These are phyloP conservation scores for Papiliotrema terrestris DNA, from an alignment of 1,284 basidiomycete species.

Conservation along the genomic window DNA sequence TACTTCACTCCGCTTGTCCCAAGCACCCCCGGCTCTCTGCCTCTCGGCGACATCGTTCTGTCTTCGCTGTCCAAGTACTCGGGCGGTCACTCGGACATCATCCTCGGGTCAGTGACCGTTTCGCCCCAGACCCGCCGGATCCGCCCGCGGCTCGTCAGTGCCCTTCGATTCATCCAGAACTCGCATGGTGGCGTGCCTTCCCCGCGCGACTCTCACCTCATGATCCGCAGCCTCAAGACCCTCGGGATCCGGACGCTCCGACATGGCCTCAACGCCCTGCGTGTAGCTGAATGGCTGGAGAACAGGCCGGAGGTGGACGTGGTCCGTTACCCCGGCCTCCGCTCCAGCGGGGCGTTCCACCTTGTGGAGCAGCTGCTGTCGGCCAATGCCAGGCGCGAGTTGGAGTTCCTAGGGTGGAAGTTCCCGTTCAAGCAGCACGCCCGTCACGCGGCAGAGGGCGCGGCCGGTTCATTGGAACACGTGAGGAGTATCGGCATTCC, in stretches of 20 bases:
- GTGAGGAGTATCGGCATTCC: conserved; percentile 58
- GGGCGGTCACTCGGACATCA: conserved; percentile 88
- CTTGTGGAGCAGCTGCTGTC: conserved; percentile 61
- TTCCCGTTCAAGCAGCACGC: conserved; percentile 26
- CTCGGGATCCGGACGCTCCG: conserved; percentile 79
- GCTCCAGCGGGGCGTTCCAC: conserved; percentile 58
- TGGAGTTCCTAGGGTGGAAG: conserved; percentile 53
- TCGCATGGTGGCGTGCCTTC: conserved; percentile 82
- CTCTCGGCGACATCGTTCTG: conserved; percentile 48
- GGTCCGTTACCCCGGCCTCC: conserved; percentile 84
- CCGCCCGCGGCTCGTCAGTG: conserved; percentile 32
- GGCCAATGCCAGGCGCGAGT: conserved; percentile 65
- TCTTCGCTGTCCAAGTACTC: conserved; percentile 79
- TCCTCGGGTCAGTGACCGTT: conserved; percentile 74
- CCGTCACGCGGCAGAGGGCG: conserved; percentile 8
- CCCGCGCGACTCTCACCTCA: conserved; percentile 86
- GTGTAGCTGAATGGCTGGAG: conserved; percentile 66
- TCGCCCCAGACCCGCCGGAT: conserved; percentile 38
- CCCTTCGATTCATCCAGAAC: conserved; percentile 86
- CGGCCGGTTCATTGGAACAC: conserved; percentile 29
- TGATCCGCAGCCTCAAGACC: conserved; percentile 88
- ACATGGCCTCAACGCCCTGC: conserved; percentile 79
- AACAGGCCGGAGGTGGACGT: conserved; percentile 60
- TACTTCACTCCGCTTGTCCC: conserved; percentile 82
- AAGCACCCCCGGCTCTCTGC: conserved; percentile 54